Percentiles rank a stretch among this genome's conserved stretches.
Evolutionary conservation across 192 early-diverging fungal genomes (phyloP).

Genomic region (Jimgerdemannia lactiflua): DNA sequence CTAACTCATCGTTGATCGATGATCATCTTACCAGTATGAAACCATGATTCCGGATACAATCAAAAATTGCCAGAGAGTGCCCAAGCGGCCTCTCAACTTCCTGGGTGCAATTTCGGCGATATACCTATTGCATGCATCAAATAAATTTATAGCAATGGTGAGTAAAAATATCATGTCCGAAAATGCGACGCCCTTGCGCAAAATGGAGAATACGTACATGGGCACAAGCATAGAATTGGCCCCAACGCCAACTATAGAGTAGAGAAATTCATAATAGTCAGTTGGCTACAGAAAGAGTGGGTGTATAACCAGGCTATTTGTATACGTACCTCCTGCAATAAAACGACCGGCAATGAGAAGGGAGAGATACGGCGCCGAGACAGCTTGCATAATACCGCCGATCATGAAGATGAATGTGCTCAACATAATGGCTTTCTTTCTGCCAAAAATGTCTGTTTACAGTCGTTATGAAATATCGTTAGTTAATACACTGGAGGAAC

Average conservation of each 20-base stretch:
- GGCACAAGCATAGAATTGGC: slow-evolving; percentile 44
- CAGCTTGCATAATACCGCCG: slow-evolving; percentile 64
- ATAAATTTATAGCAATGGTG: no score
- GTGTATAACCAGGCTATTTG: background rate
- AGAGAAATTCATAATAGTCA: background rate
- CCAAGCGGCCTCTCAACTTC: slow-evolving; percentile 14
- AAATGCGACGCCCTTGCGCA: no score
- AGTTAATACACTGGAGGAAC: no score
- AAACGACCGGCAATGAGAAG: slow-evolving; percentile 68
- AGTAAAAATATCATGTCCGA: no score
- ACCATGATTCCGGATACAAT: no score
- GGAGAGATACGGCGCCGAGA: slow-evolving; percentile 32
- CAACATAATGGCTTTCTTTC: slow-evolving; percentile 55
- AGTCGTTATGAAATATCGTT: background rate
- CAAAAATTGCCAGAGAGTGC: slow-evolving; percentile 11
- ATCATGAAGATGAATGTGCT: slow-evolving; percentile 54
- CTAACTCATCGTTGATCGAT: no score
- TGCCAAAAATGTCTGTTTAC: slow-evolving; percentile 50
- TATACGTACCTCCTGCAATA: slow-evolving; percentile 51
- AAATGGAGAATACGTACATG: slow-evolving; percentile 4
- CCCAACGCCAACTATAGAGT: slow-evolving; percentile 32
- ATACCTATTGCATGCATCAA: slow-evolving; percentile 5
- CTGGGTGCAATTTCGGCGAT: slow-evolving; percentile 25
- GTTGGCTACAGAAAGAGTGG: no score
- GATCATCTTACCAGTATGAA: no score